Percentiles rank a stretch among this genome's conserved stretches.
Conservation (phyloP, 768 basidiomycete species). For the Trametes sanguinea region DNA sequence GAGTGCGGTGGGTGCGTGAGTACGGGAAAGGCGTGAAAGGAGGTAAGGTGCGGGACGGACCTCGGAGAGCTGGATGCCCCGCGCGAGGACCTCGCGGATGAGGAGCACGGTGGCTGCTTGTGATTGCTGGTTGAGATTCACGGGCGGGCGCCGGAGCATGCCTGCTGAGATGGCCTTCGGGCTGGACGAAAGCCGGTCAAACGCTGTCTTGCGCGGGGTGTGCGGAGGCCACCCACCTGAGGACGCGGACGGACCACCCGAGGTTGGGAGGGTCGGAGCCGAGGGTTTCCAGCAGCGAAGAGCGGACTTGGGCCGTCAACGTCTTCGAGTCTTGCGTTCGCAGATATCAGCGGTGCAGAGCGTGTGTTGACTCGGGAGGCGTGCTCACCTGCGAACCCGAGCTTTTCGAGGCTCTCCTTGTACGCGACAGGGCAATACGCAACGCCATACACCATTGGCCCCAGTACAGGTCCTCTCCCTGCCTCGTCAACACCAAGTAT, state of each 20-base stretch:
- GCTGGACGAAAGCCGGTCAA: constrained; percentile 39
- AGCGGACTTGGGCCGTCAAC: constrained; percentile 69
- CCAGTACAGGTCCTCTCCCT: constrained; percentile 92
- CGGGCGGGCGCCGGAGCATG: constrained; percentile 84
- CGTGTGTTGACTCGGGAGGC: too few relatives aligned
- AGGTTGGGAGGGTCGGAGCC: constrained; percentile 70
- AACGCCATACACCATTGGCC: constrained; percentile 94
- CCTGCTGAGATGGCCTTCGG: constrained; percentile 90
- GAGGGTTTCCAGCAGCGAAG: constrained; percentile 64
- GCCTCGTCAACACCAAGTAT: constrained; percentile 99
- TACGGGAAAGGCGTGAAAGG: background rate
- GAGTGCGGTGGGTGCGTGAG: background rate
- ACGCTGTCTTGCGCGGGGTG: too few relatives aligned
- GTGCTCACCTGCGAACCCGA: constrained; percentile 87
- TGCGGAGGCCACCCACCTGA: too few relatives aligned
- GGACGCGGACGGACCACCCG: constrained; percentile 81
- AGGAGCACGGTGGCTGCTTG: constrained; percentile 89
- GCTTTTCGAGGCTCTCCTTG: constrained; percentile 65
- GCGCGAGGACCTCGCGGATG: constrained; percentile 81
- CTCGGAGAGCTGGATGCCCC: constrained; percentile 78
- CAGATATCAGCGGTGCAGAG: background rate
- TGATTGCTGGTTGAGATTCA: constrained; percentile 85
- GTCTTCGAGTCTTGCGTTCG: constrained; percentile 84
- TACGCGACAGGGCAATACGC: constrained; percentile 89
- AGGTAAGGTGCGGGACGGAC: constrained; percentile 39